Evolutionary conservation across 169 alveolate species (phyloP).

Genomic region (Plasmodium chabaudi): DNA sequence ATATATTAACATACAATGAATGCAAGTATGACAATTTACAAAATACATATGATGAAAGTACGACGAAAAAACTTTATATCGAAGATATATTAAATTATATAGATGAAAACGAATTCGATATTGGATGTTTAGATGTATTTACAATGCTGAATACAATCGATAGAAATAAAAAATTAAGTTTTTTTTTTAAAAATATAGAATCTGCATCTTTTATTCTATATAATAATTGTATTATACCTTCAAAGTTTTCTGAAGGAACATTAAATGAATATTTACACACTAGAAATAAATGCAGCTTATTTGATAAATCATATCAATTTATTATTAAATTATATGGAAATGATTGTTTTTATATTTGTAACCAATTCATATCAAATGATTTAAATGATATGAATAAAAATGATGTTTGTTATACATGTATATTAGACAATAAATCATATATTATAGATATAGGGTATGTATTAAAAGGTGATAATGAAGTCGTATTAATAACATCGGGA

Average conservation of each 20-base stretch:
- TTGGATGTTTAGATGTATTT: slow-evolving; percentile 49
- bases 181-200: slow-evolving; percentile 14
- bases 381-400: slow-evolving; percentile 66
- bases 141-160: slow-evolving; percentile 46
- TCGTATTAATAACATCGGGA: slow-evolving; percentile 79
- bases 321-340: slow-evolving; percentile 76
- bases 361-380: slow-evolving; percentile 79
- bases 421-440: slow-evolving; percentile 80
- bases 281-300: slow-evolving; percentile 75
- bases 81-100: slow-evolving; percentile 63
- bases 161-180: slow-evolving; percentile 60
- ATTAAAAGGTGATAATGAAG: slow-evolving; percentile 72
- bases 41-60: slow-evolving; percentile 5
- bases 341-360: slow-evolving; percentile 76
- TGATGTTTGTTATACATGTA: slow-evolving; percentile 75
- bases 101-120: slow-evolving; percentile 65
- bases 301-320: slow-evolving; percentile 78
- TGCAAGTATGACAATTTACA: background rate
- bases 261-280: slow-evolving; percentile 75
- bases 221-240: slow-evolving; percentile 69
- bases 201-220: slow-evolving; percentile 56
- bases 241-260: slow-evolving; percentile 43
- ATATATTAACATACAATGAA: background rate
- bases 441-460: slow-evolving; percentile 82
- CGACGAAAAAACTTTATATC: slow-evolving; percentile 31